phyloP scores from a whole-genome alignment of 1,284 basidiomycete species.

The Sphaerobolus stellatus region DNA sequence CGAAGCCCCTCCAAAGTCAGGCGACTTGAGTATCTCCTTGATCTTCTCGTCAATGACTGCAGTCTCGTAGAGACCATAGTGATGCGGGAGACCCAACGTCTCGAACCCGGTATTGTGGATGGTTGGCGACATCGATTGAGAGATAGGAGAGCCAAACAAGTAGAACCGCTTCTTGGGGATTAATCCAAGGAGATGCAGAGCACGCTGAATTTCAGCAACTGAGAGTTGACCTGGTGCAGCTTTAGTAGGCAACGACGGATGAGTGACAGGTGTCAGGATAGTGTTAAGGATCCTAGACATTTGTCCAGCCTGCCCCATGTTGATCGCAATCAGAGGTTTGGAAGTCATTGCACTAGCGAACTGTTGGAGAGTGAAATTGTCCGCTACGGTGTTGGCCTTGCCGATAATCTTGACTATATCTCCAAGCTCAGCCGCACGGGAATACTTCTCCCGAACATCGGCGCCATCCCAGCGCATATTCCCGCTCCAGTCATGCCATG shows the following conservation, averaged over 20 bases:
- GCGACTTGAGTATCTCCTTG: slow-evolving; percentile 57
- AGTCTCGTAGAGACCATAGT: slow-evolving; percentile 80
- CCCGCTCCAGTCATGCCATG: slow-evolving; percentile 94
- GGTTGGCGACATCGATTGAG: slow-evolving; percentile 87
- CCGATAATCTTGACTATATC: slow-evolving; percentile 94
- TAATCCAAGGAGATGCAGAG: slow-evolving; percentile 78
- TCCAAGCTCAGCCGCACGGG: slow-evolving; percentile 63
- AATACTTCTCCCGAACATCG: slow-evolving; percentile 69
- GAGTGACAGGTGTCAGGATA: slow-evolving; percentile 88
- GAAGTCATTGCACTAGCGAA: slow-evolving; percentile 62
- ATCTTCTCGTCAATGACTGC: slow-evolving; percentile 64
- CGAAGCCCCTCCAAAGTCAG: slow-evolving; percentile 90
- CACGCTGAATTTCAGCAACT: slow-evolving; percentile 81
- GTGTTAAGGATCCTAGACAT: slow-evolving; percentile 86
- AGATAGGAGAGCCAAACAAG: slow-evolving; percentile 88
- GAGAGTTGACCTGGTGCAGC: slow-evolving; percentile 94
- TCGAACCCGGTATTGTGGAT: slow-evolving; percentile 91
- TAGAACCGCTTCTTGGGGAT: slow-evolving; percentile 73
- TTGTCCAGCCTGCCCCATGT: slow-evolving; percentile 90
- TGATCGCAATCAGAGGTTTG: slow-evolving; percentile 92
- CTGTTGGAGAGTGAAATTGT: slow-evolving; percentile 78
- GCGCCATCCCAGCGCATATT: slow-evolving; percentile 78
- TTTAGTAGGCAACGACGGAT: slow-evolving; percentile 76
- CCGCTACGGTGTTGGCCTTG: slow-evolving; percentile 71
- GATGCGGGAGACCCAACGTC: slow-evolving; percentile 81